Evolutionary conservation across 352 stramenopile genomes (phyloP).

Genomic region (Saprolegnia diclina): DNA sequence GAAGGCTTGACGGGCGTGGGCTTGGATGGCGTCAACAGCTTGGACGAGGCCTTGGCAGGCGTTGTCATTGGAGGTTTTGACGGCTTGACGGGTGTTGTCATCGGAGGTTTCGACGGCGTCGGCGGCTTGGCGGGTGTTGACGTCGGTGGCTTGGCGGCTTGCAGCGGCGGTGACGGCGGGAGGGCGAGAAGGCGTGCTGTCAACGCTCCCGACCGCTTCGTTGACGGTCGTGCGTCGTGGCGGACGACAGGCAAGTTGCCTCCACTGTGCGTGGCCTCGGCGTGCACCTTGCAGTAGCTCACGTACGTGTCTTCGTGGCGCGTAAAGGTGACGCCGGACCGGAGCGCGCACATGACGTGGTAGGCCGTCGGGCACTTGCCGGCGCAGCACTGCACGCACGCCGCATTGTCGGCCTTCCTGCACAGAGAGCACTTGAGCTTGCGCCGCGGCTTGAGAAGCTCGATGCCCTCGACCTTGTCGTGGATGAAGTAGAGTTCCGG

Average conservation of each 20-base stretch:
- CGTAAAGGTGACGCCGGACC: slow-evolving; percentile 50
- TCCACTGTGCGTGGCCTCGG: background rate
- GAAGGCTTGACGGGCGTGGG: background rate
- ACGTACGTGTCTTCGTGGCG: background rate
- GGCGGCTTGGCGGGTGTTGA: background rate
- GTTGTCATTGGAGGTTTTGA: background rate
- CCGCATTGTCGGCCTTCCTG: slow-evolving; percentile 60
- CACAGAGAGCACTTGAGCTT: slow-evolving; percentile 67
- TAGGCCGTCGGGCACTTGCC: slow-evolving; percentile 71
- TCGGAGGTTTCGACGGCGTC: background rate
- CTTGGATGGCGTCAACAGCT: background rate
- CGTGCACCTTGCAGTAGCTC: background rate
- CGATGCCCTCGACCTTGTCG: slow-evolving; percentile 49
- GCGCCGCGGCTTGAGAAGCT: slow-evolving; percentile 47
- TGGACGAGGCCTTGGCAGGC: background rate
- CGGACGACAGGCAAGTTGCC: background rate
- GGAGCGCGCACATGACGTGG: slow-evolving; percentile 58
- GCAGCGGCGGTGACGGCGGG: too few relatives aligned
- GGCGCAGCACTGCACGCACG: slow-evolving; percentile 60
- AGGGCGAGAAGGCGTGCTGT: too few relatives aligned
- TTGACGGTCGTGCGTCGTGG: too few relatives aligned
- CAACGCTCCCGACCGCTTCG: too few relatives aligned
- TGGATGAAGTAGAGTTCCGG: slow-evolving; percentile 55
- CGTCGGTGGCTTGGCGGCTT: too few relatives aligned
- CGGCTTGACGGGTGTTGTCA: background rate